Base-by-base conservation (phyloP, 73 alveolate species). In the Stentor coeruleus region DNA sequence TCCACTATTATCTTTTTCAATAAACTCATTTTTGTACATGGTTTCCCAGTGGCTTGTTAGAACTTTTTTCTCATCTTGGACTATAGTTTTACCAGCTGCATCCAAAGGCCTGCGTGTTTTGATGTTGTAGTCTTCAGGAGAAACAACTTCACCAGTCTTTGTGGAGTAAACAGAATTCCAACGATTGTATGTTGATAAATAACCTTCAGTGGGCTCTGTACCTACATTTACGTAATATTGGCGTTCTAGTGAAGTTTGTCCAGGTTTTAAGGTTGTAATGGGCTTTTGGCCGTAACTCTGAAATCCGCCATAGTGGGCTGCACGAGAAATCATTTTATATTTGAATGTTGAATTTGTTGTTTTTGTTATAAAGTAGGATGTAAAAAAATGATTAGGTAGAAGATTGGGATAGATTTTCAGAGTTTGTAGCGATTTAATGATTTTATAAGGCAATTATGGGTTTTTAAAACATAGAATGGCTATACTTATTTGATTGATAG, bases 241-340 rank as follows among this genome's bases (percentile, higher is more conserved):
- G 26, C 79, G n/a, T 66, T 66, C 79, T 2, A 66, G 2, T 1
- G 79, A 66, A 40, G n/a, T 66, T 40, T 66, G 79, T 26, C 79
- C 79, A 20, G 79, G 79, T 40, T 66, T 66, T 20, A 66, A 40
- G 15, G 79, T 66, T 2, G 79, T 66, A 11, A 66, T 66, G 15
- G 79, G 79, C 39, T 66, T 66, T 33, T 66, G 79, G n/a, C 79
- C 79, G 37, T 66, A 66, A 40, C 79, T 66, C 33, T 66, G 79
- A 2, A 66, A 66, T 37, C 79, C 79, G n/a, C 40, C 79, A 66
- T 66, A 66, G 37, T 66, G 79, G 39, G 79, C 33, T 15, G 79
- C 79, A 28, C 79, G n/a, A 26, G 79, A 66, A 66, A 66, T 66
- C 79, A 66, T 66, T 49, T 11, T 49, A 49, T n/a, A n/a, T n/a